A percentile compares a stretch with the other conserved stretches of the same genome.
phyloP scores from a whole-genome alignment of 306 rosid genomes.

The Sicyos baderoa region DNA sequence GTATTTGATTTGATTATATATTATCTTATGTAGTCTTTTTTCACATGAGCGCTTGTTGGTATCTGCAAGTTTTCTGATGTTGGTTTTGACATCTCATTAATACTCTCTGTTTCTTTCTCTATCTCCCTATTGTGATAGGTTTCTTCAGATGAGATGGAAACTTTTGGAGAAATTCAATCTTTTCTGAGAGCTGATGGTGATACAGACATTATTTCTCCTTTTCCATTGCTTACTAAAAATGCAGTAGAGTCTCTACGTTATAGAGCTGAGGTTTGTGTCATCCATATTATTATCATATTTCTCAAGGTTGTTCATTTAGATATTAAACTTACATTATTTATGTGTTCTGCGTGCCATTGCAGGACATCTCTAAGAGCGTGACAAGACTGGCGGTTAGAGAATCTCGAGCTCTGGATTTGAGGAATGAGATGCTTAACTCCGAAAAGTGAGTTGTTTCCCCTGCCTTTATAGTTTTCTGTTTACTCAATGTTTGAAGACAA shows the following conservation, averaged over 20 bases:
- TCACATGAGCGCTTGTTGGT: background rate
- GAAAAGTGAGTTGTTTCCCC: constrained; percentile 56
- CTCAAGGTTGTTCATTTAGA: background rate
- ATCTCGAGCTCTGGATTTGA: constrained; percentile 81
- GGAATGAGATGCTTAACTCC: constrained; percentile 88
- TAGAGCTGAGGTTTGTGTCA: constrained; percentile 69
- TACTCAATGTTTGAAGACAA: background rate
- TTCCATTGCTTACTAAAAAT: constrained; percentile 63
- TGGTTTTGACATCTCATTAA: background rate
- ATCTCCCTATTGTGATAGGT: constrained; percentile 39
- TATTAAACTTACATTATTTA: constrained; percentile 12
- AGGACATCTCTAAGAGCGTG: constrained; percentile 86
- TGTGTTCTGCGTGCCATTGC: constrained; percentile 11
- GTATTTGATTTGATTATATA: too few species aligned
- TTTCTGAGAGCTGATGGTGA: constrained; percentile 59
- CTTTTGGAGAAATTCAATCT: constrained; percentile 62
- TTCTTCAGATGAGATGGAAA: constrained; percentile 71
- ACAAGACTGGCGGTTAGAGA: constrained; percentile 80
- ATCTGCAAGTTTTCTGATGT: background rate
- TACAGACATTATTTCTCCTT: constrained; percentile 47
- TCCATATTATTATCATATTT: background rate
- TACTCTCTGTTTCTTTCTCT: background rate
- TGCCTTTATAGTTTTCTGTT: background rate
- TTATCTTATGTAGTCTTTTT: background rate
- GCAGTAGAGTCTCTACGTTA: constrained; percentile 87